phyloP scores from a whole-genome alignment of 2,329 filamentous ascomycete species.

The Sarocladium brachiariae region DNA sequence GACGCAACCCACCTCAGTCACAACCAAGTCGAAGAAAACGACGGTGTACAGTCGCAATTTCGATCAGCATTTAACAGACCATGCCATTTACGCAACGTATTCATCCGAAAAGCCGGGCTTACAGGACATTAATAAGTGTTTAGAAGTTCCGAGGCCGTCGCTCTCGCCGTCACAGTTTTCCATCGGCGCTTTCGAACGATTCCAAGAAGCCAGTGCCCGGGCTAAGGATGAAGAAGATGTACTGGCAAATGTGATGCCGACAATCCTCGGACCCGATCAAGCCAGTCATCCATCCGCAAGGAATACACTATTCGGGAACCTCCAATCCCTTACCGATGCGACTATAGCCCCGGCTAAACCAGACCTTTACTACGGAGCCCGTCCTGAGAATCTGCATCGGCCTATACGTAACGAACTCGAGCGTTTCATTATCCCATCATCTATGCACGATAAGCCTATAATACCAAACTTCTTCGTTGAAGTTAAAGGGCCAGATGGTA shows the following conservation, averaged over 20 bases:
- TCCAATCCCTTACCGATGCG: conserved; percentile 25
- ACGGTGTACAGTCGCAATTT: conserved; percentile 26
- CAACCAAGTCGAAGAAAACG: conserved; percentile 19
- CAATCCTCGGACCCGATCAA: conserved; percentile 18
- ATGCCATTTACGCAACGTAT: conserved; percentile 22
- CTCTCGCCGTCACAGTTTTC: not conserved
- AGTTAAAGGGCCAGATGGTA: too few species aligned
- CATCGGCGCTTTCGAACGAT: not conserved
- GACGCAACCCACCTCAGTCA: not conserved
- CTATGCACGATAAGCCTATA: too few species aligned
- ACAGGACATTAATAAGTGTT: conserved; percentile 17
- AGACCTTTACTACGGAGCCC: conserved; percentile 25
- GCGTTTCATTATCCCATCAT: too few species aligned
- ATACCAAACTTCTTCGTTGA: too few species aligned
- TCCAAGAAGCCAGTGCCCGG: conserved; percentile 16
- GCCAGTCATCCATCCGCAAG: conserved; percentile 9
- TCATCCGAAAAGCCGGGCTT: conserved; percentile 24
- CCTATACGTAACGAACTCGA: not conserved
- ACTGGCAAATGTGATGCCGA: conserved; percentile 24
- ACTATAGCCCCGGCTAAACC: conserved; percentile 22
- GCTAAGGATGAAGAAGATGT: conserved; percentile 29
- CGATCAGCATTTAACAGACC: conserved; percentile 29
- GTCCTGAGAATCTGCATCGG: conserved; percentile 11
- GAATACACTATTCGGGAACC: conserved; percentile 25
- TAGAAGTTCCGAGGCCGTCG: not conserved